Base-by-base conservation (phyloP, 108 stramenopile genomes). In the Nitzschia palea region DNA sequence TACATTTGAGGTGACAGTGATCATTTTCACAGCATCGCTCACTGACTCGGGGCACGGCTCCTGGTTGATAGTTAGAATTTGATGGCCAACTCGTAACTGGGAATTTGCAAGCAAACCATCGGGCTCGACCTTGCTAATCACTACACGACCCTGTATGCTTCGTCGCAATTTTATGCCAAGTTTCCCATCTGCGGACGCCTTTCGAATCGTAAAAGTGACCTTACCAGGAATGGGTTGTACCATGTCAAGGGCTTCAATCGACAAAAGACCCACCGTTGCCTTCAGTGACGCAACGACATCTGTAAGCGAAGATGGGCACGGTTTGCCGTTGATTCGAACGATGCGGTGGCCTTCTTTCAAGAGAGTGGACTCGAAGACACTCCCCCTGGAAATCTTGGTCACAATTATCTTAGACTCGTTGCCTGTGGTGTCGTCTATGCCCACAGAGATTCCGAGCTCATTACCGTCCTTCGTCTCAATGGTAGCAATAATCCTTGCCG, bases 81-180 rank as follows among this genome's bases (percentile, higher is more conserved):
- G 31, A 28, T 65, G 64, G 15, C 72, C 72, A 2, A 35, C 10
- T 26, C 43, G 32, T 3, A 73, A 43, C 22, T 17, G 10, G 44
- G 51, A 44, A 3, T 62, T 55, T 2, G 43, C 56, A 34, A 70
- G 44, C 26, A 70, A 26, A 3, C 69, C 69, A 34, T 61, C 34
- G 42, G 43, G 44, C 20, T 28, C 44, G 27, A 70, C 47, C 15
- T 31, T 31, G 55, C 55, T 56, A 32, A 56, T 51, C 2, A 56
- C 31, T 20, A 56, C 33, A 20, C 55, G 55, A 31, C 32, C 55
- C 20, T 56, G 55, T 17, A 56, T 17, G 4, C 55, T 56, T 32
- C 33, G 30, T 56, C 55, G 55, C 5, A 56, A 17, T 33, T 18
- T 6, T 1, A 56, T 31, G 12, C 55, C 55, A 18, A 48, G 47